A percentile compares a stretch with the other conserved stretches of the same genome.
Evolutionary conservation across 768 basidiomycete species (phyloP).

Genomic region (Mycena sanguinolenta): DNA sequence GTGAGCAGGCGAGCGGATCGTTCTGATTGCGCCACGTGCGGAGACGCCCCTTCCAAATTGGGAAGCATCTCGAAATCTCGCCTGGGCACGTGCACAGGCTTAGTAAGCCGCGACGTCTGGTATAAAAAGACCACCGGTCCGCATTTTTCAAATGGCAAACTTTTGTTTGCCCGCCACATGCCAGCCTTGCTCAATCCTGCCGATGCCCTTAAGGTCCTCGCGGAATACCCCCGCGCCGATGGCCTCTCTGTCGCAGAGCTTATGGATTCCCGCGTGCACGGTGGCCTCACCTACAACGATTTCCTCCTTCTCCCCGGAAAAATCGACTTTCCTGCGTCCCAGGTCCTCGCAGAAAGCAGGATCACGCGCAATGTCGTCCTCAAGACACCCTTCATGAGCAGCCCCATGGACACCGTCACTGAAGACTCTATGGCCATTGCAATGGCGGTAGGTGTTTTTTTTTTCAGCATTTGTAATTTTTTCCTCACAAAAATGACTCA

Average conservation of each 20-base stretch:
- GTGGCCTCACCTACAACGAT: slow-evolving; percentile 98
- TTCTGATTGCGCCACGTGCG: too few species aligned
- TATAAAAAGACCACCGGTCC: too few species aligned
- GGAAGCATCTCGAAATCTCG: too few species aligned
- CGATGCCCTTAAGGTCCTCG: slow-evolving; percentile 82
- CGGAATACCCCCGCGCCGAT: slow-evolving; percentile 78
- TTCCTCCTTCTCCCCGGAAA: slow-evolving; percentile 95
- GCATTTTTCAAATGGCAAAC: too few species aligned
- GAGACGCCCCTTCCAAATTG: too few species aligned
- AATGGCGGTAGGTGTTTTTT: slow-evolving; percentile 77
- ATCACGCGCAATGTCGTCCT: slow-evolving; percentile 92
- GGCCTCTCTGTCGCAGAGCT: slow-evolving; percentile 89
- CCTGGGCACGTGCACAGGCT: too few species aligned
- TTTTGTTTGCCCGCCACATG: slow-evolving; percentile 40
- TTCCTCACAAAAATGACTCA: slow-evolving; percentile 43
- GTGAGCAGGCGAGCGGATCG: background rate
- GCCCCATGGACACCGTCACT: slow-evolving; percentile 99
- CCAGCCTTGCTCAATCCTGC: slow-evolving; percentile 72
- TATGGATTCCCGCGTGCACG: slow-evolving; percentile 88
- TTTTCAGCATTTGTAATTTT: slow-evolving; percentile 16
- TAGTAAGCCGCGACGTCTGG: too few species aligned
- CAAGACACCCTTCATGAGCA: slow-evolving; percentile 97
- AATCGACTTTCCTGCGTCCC: slow-evolving; percentile 90
- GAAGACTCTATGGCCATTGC: slow-evolving; percentile 94
- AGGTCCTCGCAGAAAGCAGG: slow-evolving; percentile 85